Evolutionary conservation across 2,329 filamentous ascomycete species (phyloP), one percentile per base, ranked within the genome.

Genomic region (Xylariaceae sp.): DNA sequence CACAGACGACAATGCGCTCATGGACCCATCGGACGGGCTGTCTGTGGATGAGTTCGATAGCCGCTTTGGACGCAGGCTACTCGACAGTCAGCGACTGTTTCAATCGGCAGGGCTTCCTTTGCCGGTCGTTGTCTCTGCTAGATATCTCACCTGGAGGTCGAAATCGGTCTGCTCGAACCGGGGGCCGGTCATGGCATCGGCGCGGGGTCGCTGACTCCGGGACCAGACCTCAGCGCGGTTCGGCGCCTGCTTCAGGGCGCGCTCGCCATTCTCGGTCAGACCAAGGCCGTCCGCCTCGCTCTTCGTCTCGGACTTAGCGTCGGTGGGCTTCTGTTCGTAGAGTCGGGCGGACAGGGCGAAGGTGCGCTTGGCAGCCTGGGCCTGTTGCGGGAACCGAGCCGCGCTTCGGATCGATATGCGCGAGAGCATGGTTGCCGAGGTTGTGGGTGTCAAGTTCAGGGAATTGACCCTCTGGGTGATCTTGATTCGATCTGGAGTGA

Each of bases 151-250:
- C 89, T 99, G 94, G 67, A 88, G 78, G 68, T 88, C 85, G 78
- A 97, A 93, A 71, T 96, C 90, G 39, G 91, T 97, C 85, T 97
- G 93, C 81, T 99, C 94, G 72, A 99, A 99, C 68, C 93, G 82
- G 65, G 94, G 94, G 48, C 94, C 94, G 48, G 86, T 86, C 93
- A 99, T 99, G 56, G 92, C 94, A 75, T 86, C 77, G 56, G 85
- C 82, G 69, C 93, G 83, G 45, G 91, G 86, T 75, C 85, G 85
- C 82, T 99, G 94, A 78, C 86, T 96, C 71, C 85, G 79, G 62
- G 90, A 91, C 94, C 94, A 99, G 61, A 90, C 82, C 4, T 77
- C 84, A 61, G 80, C 77, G 64, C 92, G 85, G 80, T 99, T 99
- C 18, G 94, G 94, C 37, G 93, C 90, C 80, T 99, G 94, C 74